Evolutionary conservation across 225 moss, liverwort and hornwort genomes (phyloP), one percentile per base, ranked within the genome.

Genomic region (Pseudisothecium myosuroides): DNA sequence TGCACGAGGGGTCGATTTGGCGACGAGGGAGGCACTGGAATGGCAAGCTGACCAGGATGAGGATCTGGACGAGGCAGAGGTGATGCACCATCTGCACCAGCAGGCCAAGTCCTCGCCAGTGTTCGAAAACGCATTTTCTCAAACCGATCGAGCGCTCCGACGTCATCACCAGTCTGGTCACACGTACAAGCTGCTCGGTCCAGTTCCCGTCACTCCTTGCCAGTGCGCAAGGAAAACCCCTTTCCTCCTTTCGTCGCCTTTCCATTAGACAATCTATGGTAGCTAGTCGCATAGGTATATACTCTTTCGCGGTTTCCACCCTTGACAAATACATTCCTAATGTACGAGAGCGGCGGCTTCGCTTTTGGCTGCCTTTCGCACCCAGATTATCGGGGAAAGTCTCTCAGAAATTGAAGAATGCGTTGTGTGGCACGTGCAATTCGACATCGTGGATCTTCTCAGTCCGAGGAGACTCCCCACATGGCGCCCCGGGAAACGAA

Each of bases 281-380:
- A n/a, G n/a, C n/a, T n/a, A n/a, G n/a, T n/a, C n/a, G n/a, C n/a
- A n/a, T n/a, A n/a, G n/a, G n/a, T n/a, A n/a, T n/a, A n/a, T n/a
- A n/a, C n/a, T n/a, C n/a, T n/a, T n/a, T n/a, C n/a, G n/a, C n/a
- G n/a, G n/a, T n/a, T n/a, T 49, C 12, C 32, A 32, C 12, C 32
- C 2, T 32, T 31, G 1, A 17, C 4, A 17, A 75, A 75, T 1
- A 31, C 17, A 1, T 75, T 20, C 12, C 12, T 49, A 17, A 19
- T 17, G 29, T n/a, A n/a, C n/a, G 1, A 3, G 1, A 1, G 5
- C 0, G 2, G 4, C 2, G 0, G 0, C 0, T 1, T n/a, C n/a
- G n/a, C 36, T 17, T 3, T 20, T 11, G 19, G 36, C 5, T 3
- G 20, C 12, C 20, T 21, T 0, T 36, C 0, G 49, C 32, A 32